Evolutionary conservation across 805 yeast species (phyloP), one percentile per base, ranked within the genome.

Genomic region (Saccharomyces kudriavzevii): DNA sequence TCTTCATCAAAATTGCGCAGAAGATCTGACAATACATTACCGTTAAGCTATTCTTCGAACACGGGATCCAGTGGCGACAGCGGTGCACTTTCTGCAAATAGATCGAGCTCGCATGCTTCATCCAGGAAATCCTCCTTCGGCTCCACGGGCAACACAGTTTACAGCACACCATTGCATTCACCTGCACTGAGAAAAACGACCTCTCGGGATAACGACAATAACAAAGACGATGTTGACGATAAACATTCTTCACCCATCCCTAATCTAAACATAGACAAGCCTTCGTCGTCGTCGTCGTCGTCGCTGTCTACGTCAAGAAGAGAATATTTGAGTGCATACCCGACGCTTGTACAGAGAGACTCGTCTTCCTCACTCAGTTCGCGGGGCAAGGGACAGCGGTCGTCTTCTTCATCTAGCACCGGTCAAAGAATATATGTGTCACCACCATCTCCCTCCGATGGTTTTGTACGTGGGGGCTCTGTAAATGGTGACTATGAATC

Each of bases 151-250:
- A 60, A 57, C 49, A 56, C 64, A 17, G 60, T 60, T 17, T 60
- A 60, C 45, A 61, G 63, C 52, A 63, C 62, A 35, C 71, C 60
- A 17, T 53, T 58, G 55, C 61, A 60, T 55, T 67, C 60, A 40
- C 65, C 58, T 17, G 66, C 64, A 2, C 51, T 60, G 29, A 45
- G 49, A 31, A 48, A 56, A n/a, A 54, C 17, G 43, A n/a, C 13
- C 43, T 35, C 43, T 5, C 5, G 43, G 24, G 22, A 35, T 22
- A n/a, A 35, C 43, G 24, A 52, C 25, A 52, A 53, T 13, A 47
- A 47, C 20, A 45, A 52, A 28, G 46, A 40, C 10, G 51, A 49
- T n/a, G 46, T 17, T 1, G 22, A 35, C 4, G 43, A 17, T 6
- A 20, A 17, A 20, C 3, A 17, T 4, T 17, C 43, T 5, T 35